phyloP scores from a whole-genome alignment of 257 asterid genomes.

The Thymus quinquecostatus region DNA sequence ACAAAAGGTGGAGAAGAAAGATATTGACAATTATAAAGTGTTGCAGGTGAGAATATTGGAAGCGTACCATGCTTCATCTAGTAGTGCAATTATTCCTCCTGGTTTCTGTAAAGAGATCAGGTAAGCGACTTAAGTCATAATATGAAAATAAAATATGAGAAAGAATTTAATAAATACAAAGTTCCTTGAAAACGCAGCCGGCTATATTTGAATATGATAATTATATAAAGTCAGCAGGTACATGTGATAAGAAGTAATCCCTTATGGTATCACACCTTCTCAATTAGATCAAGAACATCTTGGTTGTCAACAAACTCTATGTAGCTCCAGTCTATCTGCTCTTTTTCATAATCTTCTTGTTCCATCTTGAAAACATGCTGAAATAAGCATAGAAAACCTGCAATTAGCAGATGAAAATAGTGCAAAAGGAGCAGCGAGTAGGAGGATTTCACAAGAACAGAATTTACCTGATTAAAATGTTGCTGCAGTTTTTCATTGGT shows the following conservation, averaged over 20 bases:
- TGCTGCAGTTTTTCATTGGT: constrained; percentile 95
- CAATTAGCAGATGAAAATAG: constrained; percentile 29
- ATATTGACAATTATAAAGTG: background rate
- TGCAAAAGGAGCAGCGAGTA: constrained; percentile 25
- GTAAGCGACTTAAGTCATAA: constrained; percentile 8
- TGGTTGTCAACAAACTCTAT: constrained; percentile 94
- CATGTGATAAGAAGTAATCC: constrained; percentile 5
- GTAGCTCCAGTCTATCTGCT: constrained; percentile 90
- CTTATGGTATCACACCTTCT: constrained; percentile 59
- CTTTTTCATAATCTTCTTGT: constrained; percentile 94
- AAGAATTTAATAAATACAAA: background rate
- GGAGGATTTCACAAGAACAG: constrained; percentile 28
- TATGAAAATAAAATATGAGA: constrained; percentile 21
- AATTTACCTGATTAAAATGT: constrained; percentile 87
- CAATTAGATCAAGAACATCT: constrained; percentile 91
- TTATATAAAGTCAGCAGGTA: constrained; percentile 7
- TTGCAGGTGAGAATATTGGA: constrained; percentile 21
- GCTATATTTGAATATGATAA: constrained; percentile 10
- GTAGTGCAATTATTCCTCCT: constrained; percentile 87
- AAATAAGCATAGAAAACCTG: constrained; percentile 32
- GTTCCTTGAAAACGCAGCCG: constrained; percentile 15
- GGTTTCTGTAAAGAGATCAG: constrained; percentile 69
- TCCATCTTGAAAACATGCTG: constrained; percentile 97
- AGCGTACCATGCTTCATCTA: constrained; percentile 86
- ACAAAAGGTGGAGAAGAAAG: no score